Evolutionary conservation across 1,139 yeast genomes (phyloP).

Genomic region (Hansenula sp.): DNA sequence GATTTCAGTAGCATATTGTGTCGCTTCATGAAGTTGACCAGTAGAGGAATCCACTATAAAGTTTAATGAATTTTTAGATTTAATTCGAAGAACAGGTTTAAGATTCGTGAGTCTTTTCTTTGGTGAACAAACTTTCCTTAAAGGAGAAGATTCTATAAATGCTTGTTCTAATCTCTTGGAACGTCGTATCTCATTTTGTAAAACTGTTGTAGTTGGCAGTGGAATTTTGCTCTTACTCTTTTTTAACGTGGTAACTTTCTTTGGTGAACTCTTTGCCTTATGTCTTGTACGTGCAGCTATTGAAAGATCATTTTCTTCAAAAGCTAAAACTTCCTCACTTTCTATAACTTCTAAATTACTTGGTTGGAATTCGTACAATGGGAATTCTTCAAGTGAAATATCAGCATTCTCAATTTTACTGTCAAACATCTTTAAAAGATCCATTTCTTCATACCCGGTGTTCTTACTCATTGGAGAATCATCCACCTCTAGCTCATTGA

Average conservation of each 20-base stretch:
- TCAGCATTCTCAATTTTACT: not conserved
- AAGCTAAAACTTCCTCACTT: not conserved
- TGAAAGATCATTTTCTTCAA: not conserved
- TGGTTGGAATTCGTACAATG: not conserved
- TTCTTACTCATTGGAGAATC: not conserved
- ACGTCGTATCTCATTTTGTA: conserved; percentile 9
- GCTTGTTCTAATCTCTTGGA: conserved; percentile 15
- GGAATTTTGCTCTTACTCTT: conserved; percentile 17
- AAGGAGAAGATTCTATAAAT: not conserved
- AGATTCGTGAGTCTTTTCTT: conserved; percentile 8
- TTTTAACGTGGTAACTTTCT: conserved; percentile 1
- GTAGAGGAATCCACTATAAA: conserved; percentile 65
- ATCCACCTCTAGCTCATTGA: not conserved
- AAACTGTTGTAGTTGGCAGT: conserved; percentile 6
- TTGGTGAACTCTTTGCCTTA: not conserved
- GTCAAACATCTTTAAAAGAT: not conserved
- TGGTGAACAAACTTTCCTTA: conserved; percentile 12
- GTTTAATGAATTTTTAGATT: conserved; percentile 28
- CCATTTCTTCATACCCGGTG: not conserved
- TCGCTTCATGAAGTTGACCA: conserved; percentile 64
- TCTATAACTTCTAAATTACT: not conserved
- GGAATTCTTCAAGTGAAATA: not conserved
- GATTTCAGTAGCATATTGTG: conserved; percentile 71
- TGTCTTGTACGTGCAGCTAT: not conserved
- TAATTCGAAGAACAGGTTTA: conserved; percentile 11